Percentiles rank a stretch among this genome's conserved stretches.
phyloP scores from a whole-genome alignment of 78 protist genomes.

The Dictyostelium capitatum region DNA sequence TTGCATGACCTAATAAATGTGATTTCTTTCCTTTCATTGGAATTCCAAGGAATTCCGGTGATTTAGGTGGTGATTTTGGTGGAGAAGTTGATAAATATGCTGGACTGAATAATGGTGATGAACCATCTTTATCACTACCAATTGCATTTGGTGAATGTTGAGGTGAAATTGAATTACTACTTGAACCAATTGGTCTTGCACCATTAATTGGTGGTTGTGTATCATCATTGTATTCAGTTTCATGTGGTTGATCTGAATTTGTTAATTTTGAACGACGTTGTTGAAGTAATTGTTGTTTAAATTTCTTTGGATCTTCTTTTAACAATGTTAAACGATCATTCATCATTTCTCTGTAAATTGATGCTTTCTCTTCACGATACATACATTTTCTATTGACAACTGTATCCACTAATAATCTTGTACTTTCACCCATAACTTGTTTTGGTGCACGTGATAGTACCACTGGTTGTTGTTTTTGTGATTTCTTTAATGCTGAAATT shows the following conservation, averaged over 20 bases:
- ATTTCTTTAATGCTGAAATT: neutral
- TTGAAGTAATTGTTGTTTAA: conserved; percentile 34
- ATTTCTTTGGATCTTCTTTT: conserved; percentile 59
- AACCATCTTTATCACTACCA: neutral
- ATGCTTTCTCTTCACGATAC: conserved; percentile 29
- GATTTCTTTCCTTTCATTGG: neutral
- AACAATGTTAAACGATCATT: conserved; percentile 7
- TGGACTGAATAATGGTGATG: neutral
- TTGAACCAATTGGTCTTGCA: no score
- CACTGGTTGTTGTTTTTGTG: conserved; percentile 25
- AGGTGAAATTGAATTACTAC: neutral
- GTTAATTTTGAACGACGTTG: conserved; percentile 46
- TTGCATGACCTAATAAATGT: conserved; percentile 3
- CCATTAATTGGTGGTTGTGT: no score
- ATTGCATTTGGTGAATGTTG: neutral
- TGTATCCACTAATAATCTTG: conserved; percentile 40
- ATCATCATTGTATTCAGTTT: conserved; percentile 8
- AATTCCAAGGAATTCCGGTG: conserved; percentile 53
- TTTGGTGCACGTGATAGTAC: conserved; percentile 68
- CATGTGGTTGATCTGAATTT: conserved; percentile 5
- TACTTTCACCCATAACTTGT: conserved; percentile 30
- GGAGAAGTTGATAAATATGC: conserved; percentile 15
- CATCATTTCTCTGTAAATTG: conserved; percentile 39
- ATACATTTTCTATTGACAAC: conserved; percentile 48
- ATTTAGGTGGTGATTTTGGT: conserved; percentile 44